Evolutionary conservation across 805 yeast species (phyloP), one percentile per base, ranked within the genome.

Genomic region (Ogataea methanolica): DNA sequence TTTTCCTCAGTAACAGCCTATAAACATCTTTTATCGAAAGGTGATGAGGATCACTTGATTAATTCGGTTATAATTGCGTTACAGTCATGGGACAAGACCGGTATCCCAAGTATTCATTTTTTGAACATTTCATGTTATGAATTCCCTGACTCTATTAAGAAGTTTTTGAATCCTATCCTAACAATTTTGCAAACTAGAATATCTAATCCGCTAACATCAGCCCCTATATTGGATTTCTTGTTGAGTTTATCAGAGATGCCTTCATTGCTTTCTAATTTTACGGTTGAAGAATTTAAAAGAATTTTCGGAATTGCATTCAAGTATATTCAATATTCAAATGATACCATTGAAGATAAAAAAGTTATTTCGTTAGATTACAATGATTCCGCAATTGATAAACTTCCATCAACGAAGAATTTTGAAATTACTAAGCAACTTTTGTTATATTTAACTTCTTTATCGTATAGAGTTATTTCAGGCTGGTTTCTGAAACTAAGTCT

Each of bases 221-320:
- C 88, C 5, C 90, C 85, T 51, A 83, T 86, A 33, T 66, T 90
- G 49, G 96, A 89, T 58, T 85, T 90, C 54, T 67, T 89, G 46
- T 63, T 82, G 51, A 76, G 88, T 0, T 66, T 90, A 36, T 75
- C 87, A 0, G 75, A 83, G 46, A 73, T 85, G 38, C 90, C 92
- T 0, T 65, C 78, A 2, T 65, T 88, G 48, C 81, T 87, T 1
- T 75, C 88, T 1, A 83, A 83, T 56, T 84, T 88, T 60, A 85
- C 87, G 3, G 73, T 75, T 17, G 94, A 86, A 43, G 96, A 89
- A 56, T 85, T 75, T 61, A 84, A 82, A 57, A 72, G 90, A 41
- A 88, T 88, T 2, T 87, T 89, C 69, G 96, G 87, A 2, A 85
- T 89, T 61, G 84, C 90, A 1, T 86, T 89, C 69, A 83, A 83